phyloP scores from a whole-genome alignment of 768 basidiomycete species.

The Russula emetica region DNA sequence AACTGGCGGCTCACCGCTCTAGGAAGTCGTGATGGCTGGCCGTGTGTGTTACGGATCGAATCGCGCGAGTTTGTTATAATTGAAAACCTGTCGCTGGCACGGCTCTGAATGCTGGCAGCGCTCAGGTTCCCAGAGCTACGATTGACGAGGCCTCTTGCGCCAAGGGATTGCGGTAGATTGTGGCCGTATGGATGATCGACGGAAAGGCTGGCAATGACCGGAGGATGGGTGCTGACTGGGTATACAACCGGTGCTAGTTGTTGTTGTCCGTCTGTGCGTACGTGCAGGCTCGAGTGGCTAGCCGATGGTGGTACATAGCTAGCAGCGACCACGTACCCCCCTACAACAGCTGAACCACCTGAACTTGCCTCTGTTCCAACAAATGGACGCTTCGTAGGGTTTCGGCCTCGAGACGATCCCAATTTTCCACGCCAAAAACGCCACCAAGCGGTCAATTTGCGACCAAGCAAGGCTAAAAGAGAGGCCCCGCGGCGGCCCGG shows the following conservation, averaged over 20 bases:
- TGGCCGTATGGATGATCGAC: neutral
- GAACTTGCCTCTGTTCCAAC: neutral
- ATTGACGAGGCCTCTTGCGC: neutral
- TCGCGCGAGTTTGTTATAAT: slow-evolving; percentile 5
- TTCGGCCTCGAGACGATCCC: neutral
- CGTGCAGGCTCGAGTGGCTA: slow-evolving; percentile 4
- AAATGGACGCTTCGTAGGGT: neutral
- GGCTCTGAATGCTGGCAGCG: slow-evolving; percentile 5
- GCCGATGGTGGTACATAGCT: slow-evolving; percentile 12
- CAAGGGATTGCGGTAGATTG: neutral
- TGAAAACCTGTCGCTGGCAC: slow-evolving; percentile 16
- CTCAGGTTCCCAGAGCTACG: slow-evolving; percentile 7
- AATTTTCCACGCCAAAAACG: neutral
- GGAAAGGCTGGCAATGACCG: neutral
- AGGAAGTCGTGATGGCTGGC: neutral
- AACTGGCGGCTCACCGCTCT: slow-evolving; percentile 13
- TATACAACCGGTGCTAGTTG: neutral
- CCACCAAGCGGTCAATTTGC: neutral
- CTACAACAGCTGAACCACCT: neutral
- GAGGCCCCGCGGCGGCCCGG: neutral
- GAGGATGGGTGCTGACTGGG: neutral
- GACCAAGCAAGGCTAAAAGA: slow-evolving; percentile 8
- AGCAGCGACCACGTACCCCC: slow-evolving; percentile 7
- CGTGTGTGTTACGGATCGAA: neutral
- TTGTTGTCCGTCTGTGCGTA: neutral